phyloP scores from a whole-genome alignment of 352 stramenopile species.

The Globisporangium nodosum region DNA sequence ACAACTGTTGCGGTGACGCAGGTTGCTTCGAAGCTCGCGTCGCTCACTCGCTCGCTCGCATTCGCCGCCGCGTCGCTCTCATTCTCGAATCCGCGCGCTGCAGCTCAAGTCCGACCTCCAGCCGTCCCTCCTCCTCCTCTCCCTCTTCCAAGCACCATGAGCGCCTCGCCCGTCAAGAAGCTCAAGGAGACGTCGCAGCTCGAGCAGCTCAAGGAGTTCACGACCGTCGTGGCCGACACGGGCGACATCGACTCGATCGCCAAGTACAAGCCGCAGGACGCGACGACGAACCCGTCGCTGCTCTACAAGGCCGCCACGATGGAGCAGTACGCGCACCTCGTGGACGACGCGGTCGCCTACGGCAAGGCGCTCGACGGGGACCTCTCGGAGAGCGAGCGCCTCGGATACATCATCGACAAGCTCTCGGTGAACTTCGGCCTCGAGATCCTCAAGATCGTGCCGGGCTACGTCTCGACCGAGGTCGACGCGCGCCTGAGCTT shows the following conservation, averaged over 20 bases:
- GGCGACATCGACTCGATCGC: constrained; percentile 92
- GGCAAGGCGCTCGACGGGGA: constrained; percentile 68
- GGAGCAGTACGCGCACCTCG: constrained; percentile 93
- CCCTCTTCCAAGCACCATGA: constrained; percentile 24
- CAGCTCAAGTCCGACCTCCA: constrained; percentile 24
- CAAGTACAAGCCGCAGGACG: constrained; percentile 94
- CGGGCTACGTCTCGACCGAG: constrained; percentile 98
- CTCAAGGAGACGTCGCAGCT: constrained; percentile 75
- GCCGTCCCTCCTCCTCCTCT: background rate
- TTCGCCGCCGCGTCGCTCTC: constrained; percentile 13
- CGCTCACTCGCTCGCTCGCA: background rate
- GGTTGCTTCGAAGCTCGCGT: background rate
- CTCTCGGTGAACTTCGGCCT: constrained; percentile 97
- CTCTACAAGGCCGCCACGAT: constrained; percentile 97
- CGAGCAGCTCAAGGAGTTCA: constrained; percentile 96
- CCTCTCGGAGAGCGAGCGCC: constrained; percentile 76
- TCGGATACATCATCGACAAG: constrained; percentile 96
- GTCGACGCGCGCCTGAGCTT: constrained; percentile 97
- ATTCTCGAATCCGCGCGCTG: constrained; percentile 70
- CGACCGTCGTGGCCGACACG: constrained; percentile 97
- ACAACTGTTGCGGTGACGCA: background rate
- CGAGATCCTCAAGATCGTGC: constrained; percentile 96
- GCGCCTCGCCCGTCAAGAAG: constrained; percentile 70
- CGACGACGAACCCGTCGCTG: constrained; percentile 98
- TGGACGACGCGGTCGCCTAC: constrained; percentile 95